Conservation (phyloP, 2,329 filamentous ascomycete genomes). For the Pezizomycotina sp. region DNA sequence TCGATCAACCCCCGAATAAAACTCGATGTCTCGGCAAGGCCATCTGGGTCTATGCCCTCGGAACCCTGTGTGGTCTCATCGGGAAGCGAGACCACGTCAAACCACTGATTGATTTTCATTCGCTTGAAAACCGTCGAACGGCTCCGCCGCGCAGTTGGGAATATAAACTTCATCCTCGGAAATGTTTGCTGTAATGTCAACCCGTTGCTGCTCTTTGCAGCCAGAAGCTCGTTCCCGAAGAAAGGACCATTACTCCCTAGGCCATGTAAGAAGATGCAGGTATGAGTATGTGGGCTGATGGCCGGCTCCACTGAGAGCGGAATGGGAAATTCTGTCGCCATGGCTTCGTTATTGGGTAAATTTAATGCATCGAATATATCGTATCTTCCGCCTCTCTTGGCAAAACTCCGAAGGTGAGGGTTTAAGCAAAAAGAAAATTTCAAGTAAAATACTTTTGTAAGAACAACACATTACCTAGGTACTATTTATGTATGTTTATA, state of each 20-base stretch:
- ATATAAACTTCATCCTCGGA: constrained; percentile 22
- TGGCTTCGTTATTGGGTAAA: too few relatives aligned
- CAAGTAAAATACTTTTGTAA: too few relatives aligned
- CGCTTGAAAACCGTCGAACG: constrained; percentile 33
- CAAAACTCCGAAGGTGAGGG: too few relatives aligned
- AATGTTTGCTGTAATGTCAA: constrained; percentile 26
- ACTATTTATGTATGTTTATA: too few relatives aligned
- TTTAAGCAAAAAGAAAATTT: too few relatives aligned
- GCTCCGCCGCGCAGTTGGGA: constrained; percentile 35
- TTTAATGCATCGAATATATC: too few relatives aligned
- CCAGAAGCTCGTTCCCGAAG: constrained; percentile 34
- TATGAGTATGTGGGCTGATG: constrained; percentile 36
- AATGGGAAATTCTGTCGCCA: too few relatives aligned
- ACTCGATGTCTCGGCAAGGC: constrained; percentile 31
- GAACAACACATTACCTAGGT: too few relatives aligned
- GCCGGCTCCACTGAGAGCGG: too few relatives aligned
- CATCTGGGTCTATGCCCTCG: constrained; percentile 33
- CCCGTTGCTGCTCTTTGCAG: constrained; percentile 27
- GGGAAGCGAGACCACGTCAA: constrained; percentile 34
- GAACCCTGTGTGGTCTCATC: constrained; percentile 30
- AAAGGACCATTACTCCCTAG: constrained; percentile 34
- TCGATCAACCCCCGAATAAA: constrained; percentile 29
- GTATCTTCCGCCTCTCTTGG: too few relatives aligned
- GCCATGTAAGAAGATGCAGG: constrained; percentile 36
- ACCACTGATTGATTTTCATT: constrained; percentile 37